Percentiles rank a stretch among this genome's conserved stretches.
phyloP scores from a whole-genome alignment of 371 early-diverging fungal species.

The Mucor saturninus region DNA sequence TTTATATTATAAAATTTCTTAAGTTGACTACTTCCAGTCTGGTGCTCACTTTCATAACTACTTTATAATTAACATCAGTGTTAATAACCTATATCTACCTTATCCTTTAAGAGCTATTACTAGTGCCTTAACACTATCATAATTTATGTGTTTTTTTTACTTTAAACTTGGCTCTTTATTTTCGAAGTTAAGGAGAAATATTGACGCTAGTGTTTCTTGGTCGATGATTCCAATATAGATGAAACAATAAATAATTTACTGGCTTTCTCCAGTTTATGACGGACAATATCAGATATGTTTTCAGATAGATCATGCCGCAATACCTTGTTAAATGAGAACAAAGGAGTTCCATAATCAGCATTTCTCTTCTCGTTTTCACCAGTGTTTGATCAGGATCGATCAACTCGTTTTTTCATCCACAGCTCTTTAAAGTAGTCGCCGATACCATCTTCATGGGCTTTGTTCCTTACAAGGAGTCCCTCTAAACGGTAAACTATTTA shows the following conservation, averaged over 20 bases:
- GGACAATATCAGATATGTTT: conserved; percentile 4
- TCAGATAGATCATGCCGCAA: conserved; percentile 1
- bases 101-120: too few relatives aligned
- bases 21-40: too few relatives aligned
- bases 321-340: conserved; percentile 2
- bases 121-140: not conserved
- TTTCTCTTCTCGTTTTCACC: conserved; percentile 2
- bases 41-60: too few relatives aligned
- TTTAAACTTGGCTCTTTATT: conserved; percentile 5
- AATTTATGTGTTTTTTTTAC: conserved; percentile 13
- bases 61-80: too few relatives aligned
- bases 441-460: conserved; percentile 3
- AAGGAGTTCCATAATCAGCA: conserved; percentile 1
- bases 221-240: conserved; percentile 11
- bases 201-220: conserved; percentile 4
- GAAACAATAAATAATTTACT: conserved; percentile 4
- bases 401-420: conserved; percentile 2
- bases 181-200: conserved; percentile 5
- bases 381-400: conserved; percentile 2
- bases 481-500: conserved; percentile 4
- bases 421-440: conserved; percentile 3
- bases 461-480: conserved; percentile 3
- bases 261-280: conserved; percentile 2
- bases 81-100: too few relatives aligned
- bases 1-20: too few relatives aligned